Conservation (phyloP, 2,329 filamentous ascomycete species). For the Decorospora gaudefroyi region DNA sequence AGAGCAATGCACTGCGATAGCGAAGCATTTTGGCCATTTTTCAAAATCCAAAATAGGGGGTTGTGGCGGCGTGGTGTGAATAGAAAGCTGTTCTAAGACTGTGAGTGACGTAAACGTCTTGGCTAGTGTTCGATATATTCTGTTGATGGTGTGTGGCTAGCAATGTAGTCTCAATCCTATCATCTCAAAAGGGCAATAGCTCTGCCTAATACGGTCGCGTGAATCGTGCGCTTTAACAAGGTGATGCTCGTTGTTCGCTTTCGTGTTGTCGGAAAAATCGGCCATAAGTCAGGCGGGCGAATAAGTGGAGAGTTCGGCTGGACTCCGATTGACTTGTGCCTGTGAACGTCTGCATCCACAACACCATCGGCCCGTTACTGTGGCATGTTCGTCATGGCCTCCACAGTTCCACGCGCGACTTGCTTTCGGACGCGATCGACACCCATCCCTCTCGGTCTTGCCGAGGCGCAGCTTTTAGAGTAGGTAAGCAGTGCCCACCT, state of each 20-base stretch:
- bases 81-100: too few relatives aligned
- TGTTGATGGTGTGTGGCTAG: conserved; percentile 7
- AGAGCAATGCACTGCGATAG: too few relatives aligned
- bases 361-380: conserved; percentile 7
- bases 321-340: conserved; percentile 1
- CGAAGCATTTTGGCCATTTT: too few relatives aligned
- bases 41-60: too few relatives aligned
- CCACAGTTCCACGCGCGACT: neutral
- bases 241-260: conserved; percentile 22
- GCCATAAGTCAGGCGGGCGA: conserved; percentile 11
- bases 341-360: conserved; percentile 13
- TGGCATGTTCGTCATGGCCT: conserved; percentile 12
- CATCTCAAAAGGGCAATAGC: conserved; percentile 6
- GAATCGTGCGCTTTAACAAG: conserved; percentile 4
- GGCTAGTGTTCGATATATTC: neutral
- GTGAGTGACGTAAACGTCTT: neutral
- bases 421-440: neutral
- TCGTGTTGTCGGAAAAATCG: conserved; percentile 23
- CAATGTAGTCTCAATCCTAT: conserved; percentile 6
- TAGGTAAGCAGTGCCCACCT: neutral
- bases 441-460: neutral
- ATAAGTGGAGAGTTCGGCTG: too few relatives aligned
- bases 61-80: too few relatives aligned
- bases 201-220: conserved; percentile 10
- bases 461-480: neutral